Evolutionary conservation across 768 basidiomycete species (phyloP), one percentile per base, ranked within the genome.

Genomic region (Phaffia tasmanica): DNA sequence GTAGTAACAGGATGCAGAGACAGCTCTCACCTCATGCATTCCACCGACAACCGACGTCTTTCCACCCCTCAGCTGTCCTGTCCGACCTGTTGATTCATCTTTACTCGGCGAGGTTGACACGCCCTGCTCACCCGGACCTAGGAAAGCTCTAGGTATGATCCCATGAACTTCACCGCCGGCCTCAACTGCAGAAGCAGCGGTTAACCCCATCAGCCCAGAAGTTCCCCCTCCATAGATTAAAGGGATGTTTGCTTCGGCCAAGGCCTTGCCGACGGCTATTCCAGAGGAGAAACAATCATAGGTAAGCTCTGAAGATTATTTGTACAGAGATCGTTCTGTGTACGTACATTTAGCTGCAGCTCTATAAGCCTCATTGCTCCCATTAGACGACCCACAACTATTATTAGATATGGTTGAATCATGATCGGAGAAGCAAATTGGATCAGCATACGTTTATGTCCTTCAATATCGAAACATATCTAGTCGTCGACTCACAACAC

Each of bases 221-320:
- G 80, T 79, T 0, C 90, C 92, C 8, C 92, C 92, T 1, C 92
- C 92, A 73, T 95, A 97, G 2, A 97, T 81, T 18, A 95, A 80
- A 3, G 84, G 82, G 2, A 85, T 79, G 0, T 81, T 78, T 19
- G 81, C 76, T 9, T 75, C 75, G 2, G 84, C 88, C 30, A 94
- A 77, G 0, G 90, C 88, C 55, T 78, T 75, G 49, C 88, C 92
- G 16, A 95, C 72, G 25, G 89, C 88, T 87, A 71, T 47, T 1
- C 11, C 35, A 11, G n/a, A n/a, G 11, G 35, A 42, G 35, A 42
- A 42, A 4, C 35, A 11, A 42, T 5, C 4, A 42, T 42, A 42
- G 35, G 35, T 42, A 42, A 42, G 35, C 35, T 11, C 35, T 5
- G 35, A 42, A 42, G 35, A 42, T 11, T 42, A 42, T 42, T 11